Base-by-base conservation (phyloP, 108 stramenopile genomes). In the Pseudonitzschia multiseries region DNA sequence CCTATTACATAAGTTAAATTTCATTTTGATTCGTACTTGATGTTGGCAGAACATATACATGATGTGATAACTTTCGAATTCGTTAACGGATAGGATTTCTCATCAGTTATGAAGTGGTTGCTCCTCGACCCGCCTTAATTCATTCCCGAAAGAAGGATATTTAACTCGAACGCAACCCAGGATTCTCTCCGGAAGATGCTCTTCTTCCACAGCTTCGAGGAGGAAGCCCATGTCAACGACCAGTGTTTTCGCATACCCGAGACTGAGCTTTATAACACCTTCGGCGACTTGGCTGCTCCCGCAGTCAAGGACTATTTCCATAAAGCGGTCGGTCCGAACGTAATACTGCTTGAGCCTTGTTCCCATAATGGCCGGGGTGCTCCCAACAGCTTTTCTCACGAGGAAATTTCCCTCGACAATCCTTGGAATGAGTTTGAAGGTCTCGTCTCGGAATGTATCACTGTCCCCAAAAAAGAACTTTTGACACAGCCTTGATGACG, bases 331-430 rank as follows among this genome's bases (percentile, higher is more conserved):
- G 12, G 77, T 88, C 27, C 73, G 79, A 41, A 87, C 75, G 74
- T 98, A 97, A 36, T 44, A 22, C 51, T 86, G 82, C 71, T 93
- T 93, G 57, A 98, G 82, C 72, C 96, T 96, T 32, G 84, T 93
- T 17, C 97, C 97, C 70, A 97, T 72, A 66, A 98, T 90, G 18
- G 94, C 88, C 15, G 97, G 97, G 50, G 88, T 95, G 48, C 79
- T 78, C 10, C 96, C 96, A n/a, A 96, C 96, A 27, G 96, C 94
- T 66, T 85, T 85, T 48, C 88, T 71, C 0, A 98, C 94, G 12
- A 96, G 84, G 79, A 92, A 96, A 79, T 96, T 98, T 14, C 94
- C 96, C 61, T 98, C 92, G 36, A 91, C 87, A 32, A 98, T 89
- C 51, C 85, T 80, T 17, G 97, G 97, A 63, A 96, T 96, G 54